Conservation (phyloP, 108 stramenopile genomes). For the Poteriospumella lacustris region DNA sequence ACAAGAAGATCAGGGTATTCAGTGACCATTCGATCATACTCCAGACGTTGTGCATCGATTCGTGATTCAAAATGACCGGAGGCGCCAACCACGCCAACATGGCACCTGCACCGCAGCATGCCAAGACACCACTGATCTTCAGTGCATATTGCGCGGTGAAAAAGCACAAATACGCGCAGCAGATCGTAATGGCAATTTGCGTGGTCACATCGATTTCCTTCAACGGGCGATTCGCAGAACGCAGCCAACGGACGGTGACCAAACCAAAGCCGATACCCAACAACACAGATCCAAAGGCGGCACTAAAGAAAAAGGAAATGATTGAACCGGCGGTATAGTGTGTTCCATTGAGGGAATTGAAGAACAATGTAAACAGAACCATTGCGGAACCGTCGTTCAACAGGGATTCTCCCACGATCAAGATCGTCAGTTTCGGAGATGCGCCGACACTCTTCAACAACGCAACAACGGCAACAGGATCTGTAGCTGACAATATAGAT, state of each 20-base stretch:
- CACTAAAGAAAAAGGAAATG: slow-evolving; percentile 61
- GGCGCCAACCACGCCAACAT: slow-evolving; percentile 20
- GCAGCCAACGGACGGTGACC: slow-evolving; percentile 2
- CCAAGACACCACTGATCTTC: slow-evolving; percentile 16
- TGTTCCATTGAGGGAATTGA: slow-evolving; percentile 45
- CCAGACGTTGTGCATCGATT: slow-evolving; percentile 72
- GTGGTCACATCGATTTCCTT: background rate
- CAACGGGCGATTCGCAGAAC: slow-evolving; percentile 11
- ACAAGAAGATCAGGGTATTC: slow-evolving; percentile 79
- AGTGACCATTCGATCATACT: slow-evolving; percentile 66
- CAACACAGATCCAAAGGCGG: slow-evolving; percentile 65
- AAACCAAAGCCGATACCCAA: slow-evolving; percentile 60
- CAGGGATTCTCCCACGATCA: slow-evolving; percentile 58
- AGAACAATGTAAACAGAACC: slow-evolving; percentile 79
- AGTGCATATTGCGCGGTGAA: background rate
- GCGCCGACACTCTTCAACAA: slow-evolving; percentile 35
- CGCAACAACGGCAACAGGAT: slow-evolving; percentile 74
- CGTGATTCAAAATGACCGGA: slow-evolving; percentile 51
- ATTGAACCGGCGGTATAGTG: slow-evolving; percentile 38
- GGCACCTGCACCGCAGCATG: slow-evolving; percentile 28
- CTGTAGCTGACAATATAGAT: slow-evolving; percentile 77
- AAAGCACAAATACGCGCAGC: slow-evolving; percentile 22
- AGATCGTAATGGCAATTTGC: slow-evolving; percentile 26
- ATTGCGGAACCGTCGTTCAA: slow-evolving; percentile 82
- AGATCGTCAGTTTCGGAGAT: slow-evolving; percentile 40